These are phyloP conservation scores for Oryza nivara DNA, from an alignment of 176 grass and related monocot genomes.

Conservation along the genomic window DNA sequence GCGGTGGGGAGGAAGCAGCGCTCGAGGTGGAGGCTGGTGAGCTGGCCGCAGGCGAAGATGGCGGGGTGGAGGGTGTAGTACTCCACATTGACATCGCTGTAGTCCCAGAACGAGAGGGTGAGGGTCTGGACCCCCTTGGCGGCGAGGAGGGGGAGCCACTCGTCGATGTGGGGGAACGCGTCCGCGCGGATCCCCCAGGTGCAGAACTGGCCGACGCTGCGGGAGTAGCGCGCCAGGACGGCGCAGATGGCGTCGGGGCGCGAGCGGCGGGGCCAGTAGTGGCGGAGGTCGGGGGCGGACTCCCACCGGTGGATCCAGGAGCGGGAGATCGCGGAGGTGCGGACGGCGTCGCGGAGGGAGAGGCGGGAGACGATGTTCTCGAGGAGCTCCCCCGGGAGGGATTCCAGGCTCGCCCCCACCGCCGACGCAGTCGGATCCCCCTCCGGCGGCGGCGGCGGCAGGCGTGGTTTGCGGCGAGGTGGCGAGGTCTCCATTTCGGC, in stretches of 20 bases:
- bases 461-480: too few species aligned
- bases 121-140: neutral
- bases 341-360: neutral
- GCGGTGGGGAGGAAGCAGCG: neutral
- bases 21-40: neutral
- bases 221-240: neutral
- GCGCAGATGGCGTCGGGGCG: neutral
- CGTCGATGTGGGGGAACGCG: neutral
- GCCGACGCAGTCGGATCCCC: neutral
- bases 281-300: neutral
- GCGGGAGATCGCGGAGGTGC: neutral
- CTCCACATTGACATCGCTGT: neutral
- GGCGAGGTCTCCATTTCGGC: neutral
- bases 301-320: constrained; percentile 3
- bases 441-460: too few species aligned
- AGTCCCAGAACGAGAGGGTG: neutral
- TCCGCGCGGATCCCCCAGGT: neutral
- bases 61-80: neutral
- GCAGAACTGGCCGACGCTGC: neutral
- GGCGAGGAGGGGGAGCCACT: constrained; percentile 15
- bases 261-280: too few species aligned
- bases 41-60: constrained; percentile 6
- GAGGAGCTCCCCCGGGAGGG: neutral
- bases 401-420: neutral
- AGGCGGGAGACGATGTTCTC: neutral